Percentiles rank a stretch among this genome's conserved stretches.
Evolutionary conservation across 352 stramenopile genomes (phyloP).

Genomic region (Pythium aristosporum): DNA sequence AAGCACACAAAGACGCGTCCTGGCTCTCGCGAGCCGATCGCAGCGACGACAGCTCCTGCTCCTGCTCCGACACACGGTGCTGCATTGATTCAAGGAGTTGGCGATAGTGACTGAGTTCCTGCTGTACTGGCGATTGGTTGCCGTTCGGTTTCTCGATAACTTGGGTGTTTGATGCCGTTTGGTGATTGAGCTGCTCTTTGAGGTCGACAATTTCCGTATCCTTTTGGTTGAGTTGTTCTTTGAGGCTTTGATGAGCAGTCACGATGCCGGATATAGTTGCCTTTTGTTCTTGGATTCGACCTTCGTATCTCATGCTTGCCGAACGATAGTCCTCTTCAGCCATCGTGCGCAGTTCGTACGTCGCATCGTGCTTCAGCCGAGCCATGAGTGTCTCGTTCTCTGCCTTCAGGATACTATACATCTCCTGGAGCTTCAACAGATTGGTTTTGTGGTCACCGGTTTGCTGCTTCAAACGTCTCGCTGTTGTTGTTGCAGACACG

Average conservation of each 20-base stretch:
- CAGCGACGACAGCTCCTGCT: constrained; percentile 18
- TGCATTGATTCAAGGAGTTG: constrained; percentile 18
- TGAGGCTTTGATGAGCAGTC: constrained; percentile 16
- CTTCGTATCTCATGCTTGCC: constrained; percentile 4
- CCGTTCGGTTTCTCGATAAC: background rate
- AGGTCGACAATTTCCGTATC: constrained; percentile 1
- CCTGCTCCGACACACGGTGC: constrained; percentile 23
- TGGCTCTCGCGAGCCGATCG: constrained; percentile 16
- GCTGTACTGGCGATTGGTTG: background rate
- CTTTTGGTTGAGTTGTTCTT: constrained; percentile 4
- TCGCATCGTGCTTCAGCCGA: constrained; percentile 22
- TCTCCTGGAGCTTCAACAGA: constrained; percentile 30
- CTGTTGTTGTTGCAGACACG: constrained; percentile 7
- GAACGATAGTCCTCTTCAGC: constrained; percentile 26
- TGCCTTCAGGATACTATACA: constrained; percentile 15
- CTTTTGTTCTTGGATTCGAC: constrained; percentile 26
- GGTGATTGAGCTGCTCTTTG: constrained; percentile 8
- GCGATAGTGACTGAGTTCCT: constrained; percentile 7
- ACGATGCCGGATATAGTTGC: constrained; percentile 22
- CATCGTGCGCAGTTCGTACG: constrained; percentile 28
- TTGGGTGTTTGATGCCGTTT: background rate
- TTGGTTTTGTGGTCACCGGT: constrained; percentile 1
- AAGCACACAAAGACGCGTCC: constrained; percentile 13
- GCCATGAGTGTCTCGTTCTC: constrained; percentile 31
- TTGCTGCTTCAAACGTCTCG: constrained; percentile 10